phyloP scores from a whole-genome alignment of 140 eudicot genomes.

The Anethum foeniculum region DNA sequence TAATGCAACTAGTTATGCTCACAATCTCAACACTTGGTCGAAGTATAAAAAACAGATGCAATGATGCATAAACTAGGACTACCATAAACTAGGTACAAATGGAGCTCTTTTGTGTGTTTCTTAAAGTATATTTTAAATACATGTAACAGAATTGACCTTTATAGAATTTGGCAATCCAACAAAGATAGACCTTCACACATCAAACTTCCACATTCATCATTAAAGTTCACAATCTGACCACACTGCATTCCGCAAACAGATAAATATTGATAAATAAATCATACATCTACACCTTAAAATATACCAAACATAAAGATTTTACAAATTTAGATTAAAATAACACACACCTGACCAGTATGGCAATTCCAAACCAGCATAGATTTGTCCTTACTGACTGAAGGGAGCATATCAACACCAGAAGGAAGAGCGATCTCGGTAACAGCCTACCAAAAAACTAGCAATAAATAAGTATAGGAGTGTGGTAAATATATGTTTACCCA shows the following conservation, averaged over 20 bases:
- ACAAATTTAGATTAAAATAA: neutral
- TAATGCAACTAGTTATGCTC: no score
- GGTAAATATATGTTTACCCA: neutral
- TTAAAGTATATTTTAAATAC: neutral
- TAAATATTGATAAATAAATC: slow-evolving; percentile 2
- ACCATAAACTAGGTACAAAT: no score
- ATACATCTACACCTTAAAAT: neutral
- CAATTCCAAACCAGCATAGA: slow-evolving; percentile 70
- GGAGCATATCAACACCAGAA: slow-evolving; percentile 44
- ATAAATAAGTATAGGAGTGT: neutral
- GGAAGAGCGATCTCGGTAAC: slow-evolving; percentile 67
- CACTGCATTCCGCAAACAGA: slow-evolving; percentile 29
- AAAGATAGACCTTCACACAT: slow-evolving; percentile 59
- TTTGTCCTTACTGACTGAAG: slow-evolving; percentile 47
- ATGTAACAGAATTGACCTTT: slow-evolving; percentile 30
- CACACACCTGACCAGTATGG: slow-evolving; percentile 56
- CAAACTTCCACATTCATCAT: slow-evolving; percentile 38
- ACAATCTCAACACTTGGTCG: no score
- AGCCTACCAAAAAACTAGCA: slow-evolving; percentile 26
- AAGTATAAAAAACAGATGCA: no score
- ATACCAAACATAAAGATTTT: neutral
- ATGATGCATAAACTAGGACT: no score
- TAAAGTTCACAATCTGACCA: slow-evolving; percentile 25
- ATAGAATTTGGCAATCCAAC: slow-evolving; percentile 47
- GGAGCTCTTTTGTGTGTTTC: no score